Evolutionary conservation across 768 basidiomycete species (phyloP).

Genomic region (Tylopilus cervinicoccineus): DNA sequence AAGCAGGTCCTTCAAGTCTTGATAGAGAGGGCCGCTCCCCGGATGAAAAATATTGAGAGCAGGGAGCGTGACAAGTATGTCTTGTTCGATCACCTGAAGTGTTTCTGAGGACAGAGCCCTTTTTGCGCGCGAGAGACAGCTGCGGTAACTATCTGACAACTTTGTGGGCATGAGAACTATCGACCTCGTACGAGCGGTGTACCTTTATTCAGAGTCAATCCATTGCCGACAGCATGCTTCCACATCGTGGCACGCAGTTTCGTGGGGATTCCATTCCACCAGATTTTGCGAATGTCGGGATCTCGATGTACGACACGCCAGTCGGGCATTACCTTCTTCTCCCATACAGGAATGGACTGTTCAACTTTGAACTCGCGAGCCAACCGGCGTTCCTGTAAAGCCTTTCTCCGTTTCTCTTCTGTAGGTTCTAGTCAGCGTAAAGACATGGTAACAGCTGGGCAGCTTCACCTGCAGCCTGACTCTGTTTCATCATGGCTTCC

Average conservation of each 20-base stretch:
- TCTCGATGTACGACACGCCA: slow-evolving; percentile 74
- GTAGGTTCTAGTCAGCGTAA: slow-evolving; percentile 2
- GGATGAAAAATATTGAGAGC: slow-evolving; percentile 76
- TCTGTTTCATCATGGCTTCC: slow-evolving; percentile 84
- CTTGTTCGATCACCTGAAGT: slow-evolving; percentile 64
- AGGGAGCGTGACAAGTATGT: slow-evolving; percentile 71
- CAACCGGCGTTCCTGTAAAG: slow-evolving; percentile 56
- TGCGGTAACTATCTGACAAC: slow-evolving; percentile 57
- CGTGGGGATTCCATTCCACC: slow-evolving; percentile 88
- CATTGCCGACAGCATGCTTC: slow-evolving; percentile 83
- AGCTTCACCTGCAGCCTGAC: slow-evolving; percentile 61
- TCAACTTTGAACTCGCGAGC: slow-evolving; percentile 66
- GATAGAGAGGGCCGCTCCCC: slow-evolving; percentile 72
- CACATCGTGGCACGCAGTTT: slow-evolving; percentile 78
- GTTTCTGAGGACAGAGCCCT: slow-evolving; percentile 60
- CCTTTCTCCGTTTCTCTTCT: slow-evolving; percentile 72
- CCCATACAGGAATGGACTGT: slow-evolving; percentile 70
- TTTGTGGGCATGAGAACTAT: slow-evolving; percentile 3
- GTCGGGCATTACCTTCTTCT: slow-evolving; percentile 74
- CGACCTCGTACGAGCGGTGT: slow-evolving; percentile 8
- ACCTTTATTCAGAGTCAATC: slow-evolving; percentile 81
- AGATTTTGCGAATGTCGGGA: slow-evolving; percentile 60
- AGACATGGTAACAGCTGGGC: not conserved
- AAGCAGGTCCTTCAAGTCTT: slow-evolving; percentile 79
- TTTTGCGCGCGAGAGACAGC: slow-evolving; percentile 69